A percentile compares a stretch with the other conserved stretches of the same genome.
Conservation (phyloP, 2,329 filamentous ascomycete genomes). For the Aureobasidium sp. region DNA sequence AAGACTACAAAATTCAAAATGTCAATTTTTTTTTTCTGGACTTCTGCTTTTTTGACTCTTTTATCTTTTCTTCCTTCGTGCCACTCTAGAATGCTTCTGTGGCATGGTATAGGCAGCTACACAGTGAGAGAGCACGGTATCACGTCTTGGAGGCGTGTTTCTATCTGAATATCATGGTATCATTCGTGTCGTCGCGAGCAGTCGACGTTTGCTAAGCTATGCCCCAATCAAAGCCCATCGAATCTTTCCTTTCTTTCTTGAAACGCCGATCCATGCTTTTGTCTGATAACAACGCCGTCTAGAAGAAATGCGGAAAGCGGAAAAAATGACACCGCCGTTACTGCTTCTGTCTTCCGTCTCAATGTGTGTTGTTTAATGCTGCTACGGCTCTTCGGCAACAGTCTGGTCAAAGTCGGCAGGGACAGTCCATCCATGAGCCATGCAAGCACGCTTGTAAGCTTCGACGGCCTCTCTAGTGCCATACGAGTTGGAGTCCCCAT, state of each 20-base stretch:
- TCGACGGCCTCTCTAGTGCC: slow-evolving; percentile 60
- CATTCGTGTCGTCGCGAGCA: background rate
- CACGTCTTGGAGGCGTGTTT: background rate
- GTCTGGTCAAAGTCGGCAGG: slow-evolving; percentile 49
- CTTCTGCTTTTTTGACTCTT: no score
- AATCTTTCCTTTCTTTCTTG: no score
- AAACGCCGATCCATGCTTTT: background rate
- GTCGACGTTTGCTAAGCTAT: background rate
- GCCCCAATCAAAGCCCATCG: background rate
- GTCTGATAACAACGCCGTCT: background rate
- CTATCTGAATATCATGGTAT: background rate
- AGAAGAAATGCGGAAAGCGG: background rate
- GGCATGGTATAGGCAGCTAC: background rate
- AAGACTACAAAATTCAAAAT: background rate
- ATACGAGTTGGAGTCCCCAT: slow-evolving; percentile 39
- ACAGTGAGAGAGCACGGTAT: background rate
- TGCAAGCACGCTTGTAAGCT: slow-evolving; percentile 65
- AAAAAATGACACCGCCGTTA: background rate
- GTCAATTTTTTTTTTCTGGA: no score
- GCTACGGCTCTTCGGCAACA: background rate
- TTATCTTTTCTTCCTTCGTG: no score
- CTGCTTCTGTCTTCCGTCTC: background rate
- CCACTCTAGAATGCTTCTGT: no score
- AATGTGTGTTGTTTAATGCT: background rate
- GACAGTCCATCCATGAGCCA: slow-evolving; percentile 72